Conservation (phyloP, 768 basidiomycete genomes). For the Pilatotrama ljubarskyi region DNA sequence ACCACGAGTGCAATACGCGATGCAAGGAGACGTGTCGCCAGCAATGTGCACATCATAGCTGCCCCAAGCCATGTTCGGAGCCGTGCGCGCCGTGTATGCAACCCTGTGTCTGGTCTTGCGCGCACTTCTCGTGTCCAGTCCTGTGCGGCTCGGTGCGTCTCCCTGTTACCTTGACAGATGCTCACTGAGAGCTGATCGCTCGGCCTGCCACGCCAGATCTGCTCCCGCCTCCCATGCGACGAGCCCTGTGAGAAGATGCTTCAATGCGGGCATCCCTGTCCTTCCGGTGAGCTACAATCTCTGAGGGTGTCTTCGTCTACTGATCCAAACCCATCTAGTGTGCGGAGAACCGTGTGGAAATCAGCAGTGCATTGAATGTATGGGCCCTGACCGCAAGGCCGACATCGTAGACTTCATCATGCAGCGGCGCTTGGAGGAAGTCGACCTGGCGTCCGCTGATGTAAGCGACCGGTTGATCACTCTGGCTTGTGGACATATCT, state of each 20-base stretch:
- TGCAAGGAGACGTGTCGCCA: slow-evolving; percentile 31
- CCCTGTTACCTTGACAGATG: background rate
- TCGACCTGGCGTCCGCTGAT: slow-evolving; percentile 30
- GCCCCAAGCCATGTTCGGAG: slow-evolving; percentile 32
- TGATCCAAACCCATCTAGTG: slow-evolving; percentile 23
- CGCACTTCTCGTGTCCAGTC: slow-evolving; percentile 35
- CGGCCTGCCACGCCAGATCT: slow-evolving; percentile 30
- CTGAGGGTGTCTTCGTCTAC: background rate
- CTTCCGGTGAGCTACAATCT: slow-evolving; percentile 33
- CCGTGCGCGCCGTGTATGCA: slow-evolving; percentile 38
- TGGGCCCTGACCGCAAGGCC: slow-evolving; percentile 22
- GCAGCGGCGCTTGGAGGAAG: slow-evolving; percentile 30
- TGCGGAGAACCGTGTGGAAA: slow-evolving; percentile 39
- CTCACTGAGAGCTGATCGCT: background rate
- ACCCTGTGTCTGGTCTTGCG: slow-evolving; percentile 37
- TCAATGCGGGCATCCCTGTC: slow-evolving; percentile 39
- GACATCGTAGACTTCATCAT: slow-evolving; percentile 41
- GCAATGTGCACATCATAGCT: slow-evolving; percentile 32
- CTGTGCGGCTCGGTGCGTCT: slow-evolving; percentile 39
- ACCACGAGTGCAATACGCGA: slow-evolving; percentile 30
- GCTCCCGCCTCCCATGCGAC: slow-evolving; percentile 41
- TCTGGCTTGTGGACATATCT: slow-evolving; percentile 38
- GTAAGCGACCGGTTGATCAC: slow-evolving; percentile 31
- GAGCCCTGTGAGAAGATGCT: slow-evolving; percentile 32
- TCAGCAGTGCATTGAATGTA: slow-evolving; percentile 37